Evolutionary conservation across 1,284 basidiomycete genomes (phyloP).

Genomic region (Malassezia globosa): DNA sequence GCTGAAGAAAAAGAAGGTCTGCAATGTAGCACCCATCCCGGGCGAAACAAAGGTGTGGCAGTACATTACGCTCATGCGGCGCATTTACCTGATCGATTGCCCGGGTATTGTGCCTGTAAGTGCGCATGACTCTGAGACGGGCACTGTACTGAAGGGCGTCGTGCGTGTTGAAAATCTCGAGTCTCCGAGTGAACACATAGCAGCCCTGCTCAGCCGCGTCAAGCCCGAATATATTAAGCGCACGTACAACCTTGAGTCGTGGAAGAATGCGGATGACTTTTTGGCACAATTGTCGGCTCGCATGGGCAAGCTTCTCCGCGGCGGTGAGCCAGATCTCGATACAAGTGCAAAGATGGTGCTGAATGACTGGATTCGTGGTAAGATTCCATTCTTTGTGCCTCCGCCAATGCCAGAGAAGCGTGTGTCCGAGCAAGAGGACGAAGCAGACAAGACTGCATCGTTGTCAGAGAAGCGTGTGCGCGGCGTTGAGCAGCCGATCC

Average conservation of each 20-base stretch:
- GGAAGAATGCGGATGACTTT: slow-evolving; percentile 59
- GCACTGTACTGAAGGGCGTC: slow-evolving; percentile 91
- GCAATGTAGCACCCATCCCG: slow-evolving; percentile 88
- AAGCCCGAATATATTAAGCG: slow-evolving; percentile 83
- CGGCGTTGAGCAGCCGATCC: slow-evolving; percentile 54
- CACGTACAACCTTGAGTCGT: slow-evolving; percentile 59
- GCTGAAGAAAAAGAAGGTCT: slow-evolving; percentile 94
- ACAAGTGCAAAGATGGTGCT: slow-evolving; percentile 87
- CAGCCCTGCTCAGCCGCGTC: slow-evolving; percentile 73
- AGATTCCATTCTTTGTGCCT: slow-evolving; percentile 75
- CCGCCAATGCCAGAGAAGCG: slow-evolving; percentile 55
- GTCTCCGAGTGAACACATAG: slow-evolving; percentile 86
- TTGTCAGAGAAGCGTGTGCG: slow-evolving; percentile 48
- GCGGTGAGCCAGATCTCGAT: slow-evolving; percentile 86
- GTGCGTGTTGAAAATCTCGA: slow-evolving; percentile 90
- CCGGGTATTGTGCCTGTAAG: slow-evolving; percentile 95
- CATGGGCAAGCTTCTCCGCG: slow-evolving; percentile 81
- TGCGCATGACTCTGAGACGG: slow-evolving; percentile 74
- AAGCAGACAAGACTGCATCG: too few species aligned
- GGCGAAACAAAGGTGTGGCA: slow-evolving; percentile 99
- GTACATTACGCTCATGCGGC: slow-evolving; percentile 88
- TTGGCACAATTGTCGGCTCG: slow-evolving; percentile 75
- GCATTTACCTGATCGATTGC: slow-evolving; percentile 98
- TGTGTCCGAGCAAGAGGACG: slow-evolving; percentile 18
- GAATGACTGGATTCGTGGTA: slow-evolving; percentile 94